These are phyloP conservation scores for Nemophila menziesii DNA, from an alignment of 257 asterid genomes.

Conservation along the genomic window DNA sequence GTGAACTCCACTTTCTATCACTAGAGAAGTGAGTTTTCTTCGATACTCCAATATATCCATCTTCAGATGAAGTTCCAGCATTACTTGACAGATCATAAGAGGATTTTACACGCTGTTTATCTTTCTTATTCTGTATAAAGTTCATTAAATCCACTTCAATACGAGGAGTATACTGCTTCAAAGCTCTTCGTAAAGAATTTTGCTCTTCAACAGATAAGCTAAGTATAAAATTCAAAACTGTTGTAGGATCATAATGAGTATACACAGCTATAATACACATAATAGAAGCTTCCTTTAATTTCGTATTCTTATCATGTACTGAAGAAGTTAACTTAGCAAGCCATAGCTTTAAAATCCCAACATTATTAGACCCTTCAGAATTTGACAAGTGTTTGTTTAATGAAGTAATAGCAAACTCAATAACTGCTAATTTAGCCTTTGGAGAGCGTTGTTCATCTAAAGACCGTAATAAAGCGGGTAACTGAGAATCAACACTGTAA, in stretches of 20 bases:
- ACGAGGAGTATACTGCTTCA: constrained; percentile 96
- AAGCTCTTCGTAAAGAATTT: constrained; percentile 87
- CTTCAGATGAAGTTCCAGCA: constrained; percentile 90
- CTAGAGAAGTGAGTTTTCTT: constrained; percentile 59
- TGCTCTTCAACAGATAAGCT: constrained; percentile 95
- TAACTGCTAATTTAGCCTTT: constrained; percentile 94
- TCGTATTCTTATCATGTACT: constrained; percentile 84
- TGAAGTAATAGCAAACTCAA: constrained; percentile 86
- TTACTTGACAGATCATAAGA: constrained; percentile 78
- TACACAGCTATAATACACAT: constrained; percentile 86
- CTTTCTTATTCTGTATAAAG: constrained; percentile 89
- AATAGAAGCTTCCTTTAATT: constrained; percentile 87
- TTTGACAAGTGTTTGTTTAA: constrained; percentile 70
- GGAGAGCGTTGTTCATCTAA: constrained; percentile 99
- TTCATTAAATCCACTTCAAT: constrained; percentile 96
- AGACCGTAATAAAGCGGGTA: constrained; percentile 93
- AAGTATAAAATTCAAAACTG: constrained; percentile 73
- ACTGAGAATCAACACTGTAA: constrained; percentile 80
- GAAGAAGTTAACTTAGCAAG: constrained; percentile 82
- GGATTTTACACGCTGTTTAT: constrained; percentile 67
- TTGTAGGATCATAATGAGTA: constrained; percentile 69
- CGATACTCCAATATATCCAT: constrained; percentile 57
- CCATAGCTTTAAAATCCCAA: constrained; percentile 92
- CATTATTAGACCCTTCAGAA: constrained; percentile 73
- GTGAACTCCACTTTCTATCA: constrained; percentile 79